Base-by-base conservation (phyloP, 306 rosid species). In the Trifolium pratense region DNA sequence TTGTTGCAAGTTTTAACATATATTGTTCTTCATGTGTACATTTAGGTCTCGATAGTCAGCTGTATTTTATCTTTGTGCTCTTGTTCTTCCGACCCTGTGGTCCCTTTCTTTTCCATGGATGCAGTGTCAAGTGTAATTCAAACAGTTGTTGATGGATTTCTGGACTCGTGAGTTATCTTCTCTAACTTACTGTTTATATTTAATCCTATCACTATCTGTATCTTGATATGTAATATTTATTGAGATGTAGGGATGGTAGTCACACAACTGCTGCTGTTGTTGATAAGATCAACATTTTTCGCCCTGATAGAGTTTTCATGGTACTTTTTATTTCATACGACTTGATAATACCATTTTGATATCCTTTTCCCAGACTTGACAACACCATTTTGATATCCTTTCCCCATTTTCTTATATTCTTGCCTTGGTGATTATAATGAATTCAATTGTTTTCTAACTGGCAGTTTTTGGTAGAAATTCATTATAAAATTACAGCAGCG, bases 261-360 rank as follows among this genome's bases (percentile, higher is more conserved):
- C 82, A 60, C 66, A 66, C 86, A 71, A 55, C 74, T 63, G 75
- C 75, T 77, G 83, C 79, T 60, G 89, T 89, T 81, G 76, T 78
- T 75, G 98, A 93, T 90, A 93, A 82, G 84, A 86, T 93, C 49
- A 88, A 91, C 68, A 85, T 93, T 75, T 93, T 93, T 68, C 92
- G 97, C 45, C 89, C 93, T 3, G 97, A 89, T 84, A 86, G 98
- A 83, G 96, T 83, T 78, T 93, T 93, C 87, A 84, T 81, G 98
- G 98, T 93, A 84, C 88, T 34, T 49, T 36, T 56, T n/a, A 26
- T 53, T 39, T 14, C 32, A 26, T 65, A 46, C 12, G 39, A 65
- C 56, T 68, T 5, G 15, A 71, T n/a, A n/a, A n/a, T n/a, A n/a
- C n/a, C n/a, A n/a, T n/a, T n/a, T n/a, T n/a, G n/a, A n/a, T n/a